Base-by-base conservation (phyloP, 1,284 basidiomycete genomes). In the Heterobasidion irregulare region DNA sequence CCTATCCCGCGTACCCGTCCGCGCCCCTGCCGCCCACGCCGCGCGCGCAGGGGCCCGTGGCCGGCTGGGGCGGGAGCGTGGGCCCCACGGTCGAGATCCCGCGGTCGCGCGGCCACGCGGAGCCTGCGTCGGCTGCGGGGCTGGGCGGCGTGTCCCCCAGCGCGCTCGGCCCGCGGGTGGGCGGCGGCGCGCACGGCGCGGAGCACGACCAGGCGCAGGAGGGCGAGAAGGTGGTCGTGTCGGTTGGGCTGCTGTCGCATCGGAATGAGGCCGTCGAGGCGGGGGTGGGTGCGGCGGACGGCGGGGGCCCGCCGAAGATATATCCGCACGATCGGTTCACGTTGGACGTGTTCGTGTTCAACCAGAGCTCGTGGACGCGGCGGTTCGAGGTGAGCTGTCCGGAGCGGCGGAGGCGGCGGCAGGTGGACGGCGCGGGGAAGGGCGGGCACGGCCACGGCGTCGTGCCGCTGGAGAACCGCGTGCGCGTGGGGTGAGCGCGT, bases 291-390 rank as follows among this genome's bases (percentile, higher is more conserved):
- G 58, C 64, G 53, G 57, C 58, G 36, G 57, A 56, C 53, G 53
- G 56, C 52, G 54, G 50, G 54, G 45, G 62, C 58, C 48, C 69
- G n/a, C 64, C 65, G 18, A 75, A 71, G 69, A 83, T 94, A 61
- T 82, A 79, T 58, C 83, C 87, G 4, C 72, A 89, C 38, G 83
- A 92, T 60, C 76, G 79, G 51, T 95, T 95, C 68, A 85, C 82
- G 45, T 69, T 94, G 59, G 92, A 95, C 62, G 86, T 94, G 6
- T 94, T 94, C 64, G 89, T 94, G 52, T 92, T 89, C 66, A 95
- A 94, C 65, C 84, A 86, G 67, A 86, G 84, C n/a, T 75, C 82
- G 51, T 83, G 85, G 75, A 84, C 84, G 52, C 74, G 89, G 57
- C 69, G 90, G 57, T 90, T 94, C 62, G 88, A 92, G 66, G 75